Conservation (phyloP, 176 grass and related monocot species). For the Rhynchospora pubera region DNA sequence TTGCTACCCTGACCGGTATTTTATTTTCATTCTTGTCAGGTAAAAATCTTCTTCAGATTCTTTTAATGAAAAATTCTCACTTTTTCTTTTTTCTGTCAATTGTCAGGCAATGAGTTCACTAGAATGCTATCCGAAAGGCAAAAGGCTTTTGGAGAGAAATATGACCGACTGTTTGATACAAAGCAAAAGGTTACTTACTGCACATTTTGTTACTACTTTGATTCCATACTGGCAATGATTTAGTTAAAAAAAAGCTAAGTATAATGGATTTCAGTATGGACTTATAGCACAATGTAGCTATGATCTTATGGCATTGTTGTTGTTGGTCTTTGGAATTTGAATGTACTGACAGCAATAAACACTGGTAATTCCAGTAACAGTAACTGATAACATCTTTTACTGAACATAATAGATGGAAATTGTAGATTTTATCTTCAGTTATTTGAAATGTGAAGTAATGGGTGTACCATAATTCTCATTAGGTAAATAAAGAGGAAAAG, state of each 20-base stretch:
- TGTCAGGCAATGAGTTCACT: constrained; percentile 57
- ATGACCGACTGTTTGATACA: constrained; percentile 42
- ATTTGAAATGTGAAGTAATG: constrained; percentile 6
- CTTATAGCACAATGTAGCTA: not conserved
- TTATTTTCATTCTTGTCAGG: constrained; percentile 4
- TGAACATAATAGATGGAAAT: not conserved
- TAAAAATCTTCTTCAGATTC: not conserved
- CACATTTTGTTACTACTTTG: not conserved
- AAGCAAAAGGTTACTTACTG: constrained; percentile 60
- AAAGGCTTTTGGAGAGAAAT: constrained; percentile 70
- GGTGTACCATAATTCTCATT: constrained; percentile 28
- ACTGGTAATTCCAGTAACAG: not conserved
- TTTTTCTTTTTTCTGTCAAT: constrained; percentile 18
- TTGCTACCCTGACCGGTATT: constrained; percentile 69
- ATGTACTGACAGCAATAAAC: not conserved
- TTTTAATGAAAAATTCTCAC: constrained; percentile 5
- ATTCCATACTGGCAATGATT: no score
- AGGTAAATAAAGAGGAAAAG: constrained; percentile 51
- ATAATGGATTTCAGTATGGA: not conserved
- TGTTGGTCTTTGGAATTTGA: not conserved
- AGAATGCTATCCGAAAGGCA: constrained; percentile 46
- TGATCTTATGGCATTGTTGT: not conserved
- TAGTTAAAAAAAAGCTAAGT: not conserved
- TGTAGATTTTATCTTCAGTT: constrained; percentile 10
- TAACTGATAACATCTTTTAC: not conserved